Evolutionary conservation across 2,329 filamentous ascomycete genomes (phyloP).

Genomic region (Chaetothyriales sp.): DNA sequence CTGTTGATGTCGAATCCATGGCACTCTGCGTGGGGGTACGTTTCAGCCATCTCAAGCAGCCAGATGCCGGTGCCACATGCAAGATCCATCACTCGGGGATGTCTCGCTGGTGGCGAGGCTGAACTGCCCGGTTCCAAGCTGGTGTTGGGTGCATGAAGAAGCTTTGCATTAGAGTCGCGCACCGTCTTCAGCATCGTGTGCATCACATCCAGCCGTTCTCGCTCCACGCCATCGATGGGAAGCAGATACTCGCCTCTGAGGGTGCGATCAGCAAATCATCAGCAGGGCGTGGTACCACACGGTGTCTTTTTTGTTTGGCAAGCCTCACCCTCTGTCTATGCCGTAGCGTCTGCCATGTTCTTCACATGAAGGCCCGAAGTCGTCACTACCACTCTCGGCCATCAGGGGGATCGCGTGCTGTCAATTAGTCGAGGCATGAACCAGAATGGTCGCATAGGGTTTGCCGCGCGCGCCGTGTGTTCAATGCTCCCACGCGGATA

Average conservation of each 20-base stretch:
- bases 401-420: not conserved
- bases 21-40: constrained; percentile 46
- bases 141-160: constrained; percentile 27
- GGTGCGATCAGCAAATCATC: constrained; percentile 3
- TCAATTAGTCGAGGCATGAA: not conserved
- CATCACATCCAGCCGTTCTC: constrained; percentile 67
- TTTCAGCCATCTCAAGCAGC: constrained; percentile 72
- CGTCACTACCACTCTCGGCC: not conserved
- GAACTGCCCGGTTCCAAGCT: constrained; percentile 2
- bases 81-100: constrained; percentile 45
- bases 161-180: constrained; percentile 32
- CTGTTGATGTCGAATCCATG: constrained; percentile 48
- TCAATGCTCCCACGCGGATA: not conserved
- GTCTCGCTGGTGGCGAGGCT: not conserved
- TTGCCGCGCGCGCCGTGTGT: not conserved
- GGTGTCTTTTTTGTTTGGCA: not conserved
- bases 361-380: not conserved
- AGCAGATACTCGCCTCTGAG: constrained; percentile 53
- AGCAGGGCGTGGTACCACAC: not conserved
- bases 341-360: constrained; percentile 14
- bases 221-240: constrained; percentile 65
- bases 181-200: constrained; percentile 62
- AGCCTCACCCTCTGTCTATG: constrained; percentile 9
- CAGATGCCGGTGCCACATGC: constrained; percentile 86
- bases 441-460: not conserved